Evolutionary conservation across 306 rosid species (phyloP).

Genomic region (Prunus salicina): DNA sequence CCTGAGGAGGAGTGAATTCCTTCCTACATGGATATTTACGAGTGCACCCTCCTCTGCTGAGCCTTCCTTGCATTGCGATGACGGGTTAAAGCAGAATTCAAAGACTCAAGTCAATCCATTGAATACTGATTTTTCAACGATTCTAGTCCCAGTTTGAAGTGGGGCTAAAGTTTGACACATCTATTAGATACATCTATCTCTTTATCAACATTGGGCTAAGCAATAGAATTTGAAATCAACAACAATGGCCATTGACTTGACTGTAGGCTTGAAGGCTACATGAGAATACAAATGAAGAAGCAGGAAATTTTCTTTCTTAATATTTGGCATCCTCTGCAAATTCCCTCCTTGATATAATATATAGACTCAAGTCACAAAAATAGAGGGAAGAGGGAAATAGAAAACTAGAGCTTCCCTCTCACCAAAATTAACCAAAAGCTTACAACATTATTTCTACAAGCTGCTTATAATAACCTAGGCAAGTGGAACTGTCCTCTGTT

Average conservation of each 20-base stretch:
- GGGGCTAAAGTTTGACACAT: no score
- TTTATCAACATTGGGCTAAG: no score
- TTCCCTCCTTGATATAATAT: background rate
- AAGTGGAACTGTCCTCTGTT: conserved; percentile 41
- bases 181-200: no score
- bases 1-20: background rate
- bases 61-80: no score
- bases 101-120: no score
- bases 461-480: conserved; percentile 28
- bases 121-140: no score
- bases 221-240: no score
- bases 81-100: no score
- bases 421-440: background rate
- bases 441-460: background rate
- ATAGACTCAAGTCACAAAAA: background rate
- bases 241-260: background rate
- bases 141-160: no score
- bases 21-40: no score
- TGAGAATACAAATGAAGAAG: background rate
- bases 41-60: background rate
- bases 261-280: background rate
- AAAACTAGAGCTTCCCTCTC: background rate
- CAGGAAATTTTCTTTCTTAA: background rate
- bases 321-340: background rate
- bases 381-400: background rate